These are phyloP conservation scores for Odontarrhena argentea DNA, from an alignment of 345 rosid species.

Conservation along the genomic window DNA sequence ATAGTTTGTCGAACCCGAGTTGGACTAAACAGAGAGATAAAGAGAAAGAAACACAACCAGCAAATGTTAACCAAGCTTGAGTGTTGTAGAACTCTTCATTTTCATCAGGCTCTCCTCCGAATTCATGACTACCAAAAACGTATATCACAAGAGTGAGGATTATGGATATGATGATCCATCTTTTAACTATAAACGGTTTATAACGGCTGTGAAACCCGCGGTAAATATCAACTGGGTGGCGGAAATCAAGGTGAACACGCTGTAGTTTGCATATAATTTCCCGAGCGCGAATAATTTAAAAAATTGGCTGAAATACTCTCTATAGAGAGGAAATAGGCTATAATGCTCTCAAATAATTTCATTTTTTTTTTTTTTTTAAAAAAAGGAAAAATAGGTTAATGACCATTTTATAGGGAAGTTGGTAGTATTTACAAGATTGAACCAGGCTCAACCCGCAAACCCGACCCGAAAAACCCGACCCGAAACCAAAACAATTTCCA, in stretches of 20 bases:
- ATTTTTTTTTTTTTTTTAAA: too few species aligned
- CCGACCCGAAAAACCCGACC: too few species aligned
- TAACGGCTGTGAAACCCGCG: slow-evolving; percentile 40
- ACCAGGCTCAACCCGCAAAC: too few species aligned
- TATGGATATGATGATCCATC: slow-evolving; percentile 46
- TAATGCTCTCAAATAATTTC: too few species aligned
- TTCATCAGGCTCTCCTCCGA: slow-evolving; percentile 25
- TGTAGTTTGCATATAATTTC: slow-evolving; percentile 39
- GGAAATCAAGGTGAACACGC: slow-evolving; percentile 29
- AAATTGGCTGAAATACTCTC: too few species aligned
- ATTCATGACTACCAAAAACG: slow-evolving; percentile 12
- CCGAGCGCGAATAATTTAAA: slow-evolving; percentile 32
- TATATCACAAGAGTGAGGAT: slow-evolving; percentile 21
- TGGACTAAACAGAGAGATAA: slow-evolving; percentile 28
- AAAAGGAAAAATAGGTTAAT: too few species aligned
- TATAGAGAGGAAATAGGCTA: too few species aligned
- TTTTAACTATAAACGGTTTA: slow-evolving; percentile 48
- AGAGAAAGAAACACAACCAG: slow-evolving; percentile 4
- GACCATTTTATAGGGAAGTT: too few species aligned
- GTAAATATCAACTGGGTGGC: slow-evolving; percentile 50
- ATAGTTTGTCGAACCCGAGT: slow-evolving; percentile 32
- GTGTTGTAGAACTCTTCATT: slow-evolving; percentile 1
- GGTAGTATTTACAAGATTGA: too few species aligned
- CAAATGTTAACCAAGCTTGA: slow-evolving; percentile 34
- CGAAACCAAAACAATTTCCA: too few species aligned